phyloP scores from a whole-genome alignment of 176 grass and related monocot genomes.

The Guadua angustifolia region DNA sequence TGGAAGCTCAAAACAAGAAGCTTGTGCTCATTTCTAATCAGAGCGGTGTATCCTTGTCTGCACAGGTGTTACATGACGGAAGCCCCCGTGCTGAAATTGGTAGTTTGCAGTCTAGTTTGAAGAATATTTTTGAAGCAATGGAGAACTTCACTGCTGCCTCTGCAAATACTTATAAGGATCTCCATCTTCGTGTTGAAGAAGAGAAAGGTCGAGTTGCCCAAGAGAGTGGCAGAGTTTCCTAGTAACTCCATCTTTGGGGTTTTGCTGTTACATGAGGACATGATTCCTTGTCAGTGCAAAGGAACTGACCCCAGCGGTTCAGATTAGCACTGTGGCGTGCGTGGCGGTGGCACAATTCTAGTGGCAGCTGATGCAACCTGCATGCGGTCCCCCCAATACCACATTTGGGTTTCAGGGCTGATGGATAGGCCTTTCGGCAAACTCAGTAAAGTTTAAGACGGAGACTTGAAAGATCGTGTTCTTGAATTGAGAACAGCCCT shows the following conservation, averaged over 20 bases:
- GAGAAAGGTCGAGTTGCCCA: constrained; percentile 65
- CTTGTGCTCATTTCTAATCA: constrained; percentile 61
- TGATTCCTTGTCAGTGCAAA: not conserved
- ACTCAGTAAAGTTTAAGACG: not conserved
- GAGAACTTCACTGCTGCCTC: constrained; percentile 64
- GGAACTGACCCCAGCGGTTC: not conserved
- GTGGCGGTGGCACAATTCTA: not conserved
- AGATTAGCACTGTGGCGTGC: not conserved
- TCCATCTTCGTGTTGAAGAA: constrained; percentile 62
- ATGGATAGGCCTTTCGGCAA: not conserved
- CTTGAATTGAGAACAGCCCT: not conserved
- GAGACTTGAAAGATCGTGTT: not conserved
- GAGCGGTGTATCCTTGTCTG: constrained; percentile 57
- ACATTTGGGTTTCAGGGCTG: constrained; percentile 18
- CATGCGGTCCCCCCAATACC: not conserved
- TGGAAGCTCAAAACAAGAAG: constrained; percentile 78
- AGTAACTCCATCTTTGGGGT: not conserved
- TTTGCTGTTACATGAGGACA: constrained; percentile 31
- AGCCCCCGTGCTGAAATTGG: constrained; percentile 42
- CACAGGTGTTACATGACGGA: constrained; percentile 48
- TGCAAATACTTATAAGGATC: constrained; percentile 68
- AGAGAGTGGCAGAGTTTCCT: constrained; percentile 39
- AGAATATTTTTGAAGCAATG: constrained; percentile 79
- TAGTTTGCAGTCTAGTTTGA: constrained; percentile 68
- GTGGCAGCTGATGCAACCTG: not conserved